Evolutionary conservation across 495 filamentous ascomycete genomes (phyloP), one percentile per base, ranked within the genome.

Genomic region (Xylaria acuta): DNA sequence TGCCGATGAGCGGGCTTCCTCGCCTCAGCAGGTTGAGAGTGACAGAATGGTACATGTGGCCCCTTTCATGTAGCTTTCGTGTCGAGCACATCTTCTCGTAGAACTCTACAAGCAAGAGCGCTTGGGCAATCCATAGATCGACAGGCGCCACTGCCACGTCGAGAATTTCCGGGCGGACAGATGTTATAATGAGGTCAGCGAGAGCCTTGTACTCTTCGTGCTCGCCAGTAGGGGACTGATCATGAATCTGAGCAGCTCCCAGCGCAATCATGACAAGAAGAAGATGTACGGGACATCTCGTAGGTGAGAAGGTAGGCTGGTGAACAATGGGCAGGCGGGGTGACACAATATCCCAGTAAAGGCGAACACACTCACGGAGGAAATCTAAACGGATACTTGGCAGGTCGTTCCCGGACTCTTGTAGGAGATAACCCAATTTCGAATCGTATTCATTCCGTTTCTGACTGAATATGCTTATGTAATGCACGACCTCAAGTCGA

Each of bases 81-180:
- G 94, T 97, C 8, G 93, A 94, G 78, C 94, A 97, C 88, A 96
- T 93, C 86, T 99, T 99, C 82, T 99, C 96, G 78, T 95, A 97
- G 3, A 97, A 89, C 76, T 99, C 96, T 20, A 99, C 84, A 9
- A 99, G 83, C 18, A 99, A 80, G 32, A 98, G 83, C 0, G 96
- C 92, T 77, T 99, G 96, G 72, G 97, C 97, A 34, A 97, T 89
- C 96, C 96, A 99, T 18, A 99, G 84, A 72, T 94, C 93, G 1
- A 96, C 95, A 3, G 96, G 95, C 7, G 96, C 94, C 30, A 90
- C 85, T 71, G 97, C 97, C 75, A 89, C 88, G 74, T 96, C 90
- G 70, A 99, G 92, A 6, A 96, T 91, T 75, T 95, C 92, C 86
- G 93, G 97, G 27, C 96, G 88, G 25, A 97, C 83, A 79, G 95